Conservation (phyloP, 306 rosid genomes). For the Cercis canadensis region DNA sequence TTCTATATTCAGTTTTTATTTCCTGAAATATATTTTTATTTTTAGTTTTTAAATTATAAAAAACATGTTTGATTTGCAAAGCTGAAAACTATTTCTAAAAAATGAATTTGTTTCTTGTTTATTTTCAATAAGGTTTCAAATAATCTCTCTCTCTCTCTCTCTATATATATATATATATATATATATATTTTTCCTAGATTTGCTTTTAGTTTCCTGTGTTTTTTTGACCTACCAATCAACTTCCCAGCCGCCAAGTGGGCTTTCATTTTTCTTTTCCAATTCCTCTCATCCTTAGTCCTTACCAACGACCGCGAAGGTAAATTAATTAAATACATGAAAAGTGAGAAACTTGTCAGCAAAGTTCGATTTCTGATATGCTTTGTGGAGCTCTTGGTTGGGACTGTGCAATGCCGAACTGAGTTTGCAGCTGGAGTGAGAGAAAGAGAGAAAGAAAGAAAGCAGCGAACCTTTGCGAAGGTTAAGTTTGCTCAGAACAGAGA, state of each 20-base stretch:
- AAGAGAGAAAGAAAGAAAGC: slow-evolving; percentile 30
- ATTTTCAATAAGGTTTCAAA: no score
- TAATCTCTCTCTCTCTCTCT: no score
- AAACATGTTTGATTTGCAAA: no score
- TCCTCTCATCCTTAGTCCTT: not conserved
- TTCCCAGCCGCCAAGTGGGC: slow-evolving; percentile 18
- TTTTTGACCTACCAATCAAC: slow-evolving; percentile 13
- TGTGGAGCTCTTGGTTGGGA: not conserved
- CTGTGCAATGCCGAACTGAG: slow-evolving; percentile 47
- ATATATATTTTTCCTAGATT: not conserved
- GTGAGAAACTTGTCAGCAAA: slow-evolving; percentile 19
- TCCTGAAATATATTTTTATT: no score
- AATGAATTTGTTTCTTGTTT: no score
- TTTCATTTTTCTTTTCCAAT: not conserved
- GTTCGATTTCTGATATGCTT: slow-evolving; percentile 10
- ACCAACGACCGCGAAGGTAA: not conserved
- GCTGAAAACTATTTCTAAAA: no score
- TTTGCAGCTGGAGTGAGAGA: slow-evolving; percentile 19
- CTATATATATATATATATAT: no score
- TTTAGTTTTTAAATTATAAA: no score
- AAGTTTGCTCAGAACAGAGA: slow-evolving; percentile 92
- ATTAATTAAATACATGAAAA: not conserved
- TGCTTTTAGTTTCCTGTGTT: not conserved
- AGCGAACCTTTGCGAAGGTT: slow-evolving; percentile 87
- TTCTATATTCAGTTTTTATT: no score